A percentile compares a stretch with the other conserved stretches of the same genome.
Evolutionary conservation across 352 stramenopile species (phyloP).

Genomic region (Pythium chondricola): DNA sequence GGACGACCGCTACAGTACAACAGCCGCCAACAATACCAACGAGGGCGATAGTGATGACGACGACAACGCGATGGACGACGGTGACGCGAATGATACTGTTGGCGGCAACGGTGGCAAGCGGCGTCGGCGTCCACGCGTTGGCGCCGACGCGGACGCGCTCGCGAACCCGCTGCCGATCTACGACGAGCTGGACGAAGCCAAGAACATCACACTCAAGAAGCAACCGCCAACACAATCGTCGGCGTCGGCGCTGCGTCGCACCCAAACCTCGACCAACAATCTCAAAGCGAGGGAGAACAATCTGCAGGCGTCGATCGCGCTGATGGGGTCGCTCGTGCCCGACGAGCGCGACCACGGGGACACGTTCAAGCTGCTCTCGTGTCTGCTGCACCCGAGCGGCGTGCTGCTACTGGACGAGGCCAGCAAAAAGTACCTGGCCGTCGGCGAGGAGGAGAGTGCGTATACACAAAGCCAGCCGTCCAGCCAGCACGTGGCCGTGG

Average conservation of each 20-base stretch:
- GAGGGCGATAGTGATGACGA: conserved; percentile 22
- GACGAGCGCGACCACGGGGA: conserved; percentile 76
- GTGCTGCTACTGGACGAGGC: conserved; percentile 75
- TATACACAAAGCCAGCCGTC: no score
- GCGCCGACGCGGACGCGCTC: conserved; percentile 29
- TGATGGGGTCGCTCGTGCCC: conserved; percentile 77
- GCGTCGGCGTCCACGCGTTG: not conserved
- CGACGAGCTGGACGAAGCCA: conserved; percentile 55
- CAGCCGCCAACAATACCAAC: conserved; percentile 12
- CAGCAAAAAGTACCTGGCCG: conserved; percentile 58
- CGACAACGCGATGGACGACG: conserved; percentile 13
- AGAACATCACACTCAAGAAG: conserved; percentile 48
- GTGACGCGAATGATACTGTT: conserved; percentile 14
- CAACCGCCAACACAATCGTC: not conserved
- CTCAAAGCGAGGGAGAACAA: conserved; percentile 32
- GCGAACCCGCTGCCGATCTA: conserved; percentile 55
- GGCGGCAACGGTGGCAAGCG: conserved; percentile 13
- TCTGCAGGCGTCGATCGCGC: conserved; percentile 64
- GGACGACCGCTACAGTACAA: conserved; percentile 30
- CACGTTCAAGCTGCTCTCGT: conserved; percentile 82
- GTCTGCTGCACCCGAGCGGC: conserved; percentile 58
- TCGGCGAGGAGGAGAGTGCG: no score
- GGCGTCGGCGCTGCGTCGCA: no score
- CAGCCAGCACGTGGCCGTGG: conserved; percentile 6
- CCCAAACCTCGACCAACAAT: not conserved